Conservation (phyloP, 2,329 filamentous ascomycete genomes). For the Sclerotinia glacialis region DNA sequence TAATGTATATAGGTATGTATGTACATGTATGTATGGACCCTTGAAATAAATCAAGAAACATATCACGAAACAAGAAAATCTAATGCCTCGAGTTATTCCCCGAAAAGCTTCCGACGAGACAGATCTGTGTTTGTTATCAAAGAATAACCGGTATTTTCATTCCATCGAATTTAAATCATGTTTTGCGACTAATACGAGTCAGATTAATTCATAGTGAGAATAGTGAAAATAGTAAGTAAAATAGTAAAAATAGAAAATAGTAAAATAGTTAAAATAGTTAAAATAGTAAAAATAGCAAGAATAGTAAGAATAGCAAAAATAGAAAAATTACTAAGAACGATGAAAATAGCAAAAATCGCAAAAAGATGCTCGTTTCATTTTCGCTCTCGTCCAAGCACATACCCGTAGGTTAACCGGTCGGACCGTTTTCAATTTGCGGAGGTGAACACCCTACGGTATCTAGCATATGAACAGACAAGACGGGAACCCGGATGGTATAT, state of each 20-base stretch:
- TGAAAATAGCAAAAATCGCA: neutral
- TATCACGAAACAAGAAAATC: slow-evolving; percentile 9
- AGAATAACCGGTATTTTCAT: neutral
- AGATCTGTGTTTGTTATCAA: neutral
- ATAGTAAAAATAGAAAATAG: too few relatives aligned
- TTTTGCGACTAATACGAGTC: slow-evolving; percentile 6
- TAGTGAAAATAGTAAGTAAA: too few relatives aligned
- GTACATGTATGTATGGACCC: neutral
- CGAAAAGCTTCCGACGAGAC: slow-evolving; percentile 5
- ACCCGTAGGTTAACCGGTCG: slow-evolving; percentile 8
- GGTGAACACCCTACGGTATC: slow-evolving; percentile 8
- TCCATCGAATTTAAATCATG: neutral
- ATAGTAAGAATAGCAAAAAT: neutral
- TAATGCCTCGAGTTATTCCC: neutral
- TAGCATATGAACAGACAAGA: slow-evolving; percentile 9
- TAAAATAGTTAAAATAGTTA: too few relatives aligned
- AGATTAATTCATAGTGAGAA: too few relatives aligned
- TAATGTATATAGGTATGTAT: too few relatives aligned
- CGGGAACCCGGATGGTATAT: slow-evolving; percentile 4
- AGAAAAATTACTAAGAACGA: too few relatives aligned
- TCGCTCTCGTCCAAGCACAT: slow-evolving; percentile 10
- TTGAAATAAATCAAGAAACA: neutral
- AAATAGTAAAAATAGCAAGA: too few relatives aligned
- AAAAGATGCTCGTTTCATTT: neutral
- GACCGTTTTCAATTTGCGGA: slow-evolving; percentile 12